These are phyloP conservation scores for Ilyonectria destructans DNA, from an alignment of 2,329 filamentous ascomycete genomes.

Conservation along the genomic window DNA sequence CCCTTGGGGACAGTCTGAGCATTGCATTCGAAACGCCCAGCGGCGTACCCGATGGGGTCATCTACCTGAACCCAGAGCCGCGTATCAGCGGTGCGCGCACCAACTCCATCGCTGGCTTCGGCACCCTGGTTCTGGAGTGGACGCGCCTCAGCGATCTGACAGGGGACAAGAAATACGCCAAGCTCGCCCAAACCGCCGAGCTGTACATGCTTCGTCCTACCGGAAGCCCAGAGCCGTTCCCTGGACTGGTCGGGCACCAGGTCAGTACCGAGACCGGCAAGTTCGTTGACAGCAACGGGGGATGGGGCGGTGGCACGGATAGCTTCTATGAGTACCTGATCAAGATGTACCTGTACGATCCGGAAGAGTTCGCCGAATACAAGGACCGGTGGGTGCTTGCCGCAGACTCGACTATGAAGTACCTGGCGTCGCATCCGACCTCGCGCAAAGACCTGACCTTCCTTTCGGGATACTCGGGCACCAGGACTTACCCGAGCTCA, in stretches of 20 bases:
- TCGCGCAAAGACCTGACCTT: conserved; percentile 82
- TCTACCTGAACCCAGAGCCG: conserved; percentile 72
- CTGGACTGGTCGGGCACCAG: conserved; percentile 80
- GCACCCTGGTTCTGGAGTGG: conserved; percentile 89
- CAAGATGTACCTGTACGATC: conserved; percentile 91
- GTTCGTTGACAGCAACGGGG: conserved; percentile 78
- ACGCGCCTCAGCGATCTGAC: conserved; percentile 84
- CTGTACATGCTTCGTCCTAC: conserved; percentile 75
- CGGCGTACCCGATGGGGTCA: conserved; percentile 81
- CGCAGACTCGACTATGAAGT: conserved; percentile 81
- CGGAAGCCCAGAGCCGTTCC: conserved; percentile 77
- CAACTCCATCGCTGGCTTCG: conserved; percentile 84
- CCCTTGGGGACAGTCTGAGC: conserved; percentile 80
- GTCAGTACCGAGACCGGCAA: conserved; percentile 77
- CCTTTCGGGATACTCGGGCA: conserved; percentile 71
- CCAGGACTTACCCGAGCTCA: conserved; percentile 61
- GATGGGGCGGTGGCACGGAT: conserved; percentile 85
- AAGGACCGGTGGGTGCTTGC: conserved; percentile 83
- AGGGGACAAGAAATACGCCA: conserved; percentile 76
- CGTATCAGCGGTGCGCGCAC: conserved; percentile 65
- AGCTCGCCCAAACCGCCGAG: conserved; percentile 78
- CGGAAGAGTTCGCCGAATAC: conserved; percentile 74
- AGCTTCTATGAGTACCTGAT: conserved; percentile 93
- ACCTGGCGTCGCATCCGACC: conserved; percentile 79
- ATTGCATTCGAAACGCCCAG: conserved; percentile 84